Evolutionary conservation across 2,329 filamentous ascomycete species (phyloP).

Genomic region (Aspergillus eucalypticola): DNA sequence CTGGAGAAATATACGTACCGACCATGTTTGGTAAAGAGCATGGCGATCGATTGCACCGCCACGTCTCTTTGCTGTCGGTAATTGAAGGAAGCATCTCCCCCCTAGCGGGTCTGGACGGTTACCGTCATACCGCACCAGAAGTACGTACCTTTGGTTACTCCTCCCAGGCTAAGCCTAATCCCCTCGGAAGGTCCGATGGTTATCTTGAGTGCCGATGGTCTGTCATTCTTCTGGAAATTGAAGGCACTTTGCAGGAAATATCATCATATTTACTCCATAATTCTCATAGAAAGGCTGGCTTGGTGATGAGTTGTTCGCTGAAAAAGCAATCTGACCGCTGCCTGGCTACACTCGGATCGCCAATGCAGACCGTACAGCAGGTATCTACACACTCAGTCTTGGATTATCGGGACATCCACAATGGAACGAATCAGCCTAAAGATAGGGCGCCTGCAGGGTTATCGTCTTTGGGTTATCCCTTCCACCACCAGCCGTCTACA

Average conservation of each 20-base stretch:
- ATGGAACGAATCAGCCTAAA: not conserved
- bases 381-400: not conserved
- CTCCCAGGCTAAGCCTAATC: not conserved
- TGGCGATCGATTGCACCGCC: conserved; percentile 15
- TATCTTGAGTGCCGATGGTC: not conserved
- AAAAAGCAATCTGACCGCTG: not conserved
- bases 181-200: not conserved
- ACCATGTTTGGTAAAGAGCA: not conserved
- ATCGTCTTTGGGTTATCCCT: not conserved
- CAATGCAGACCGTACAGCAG: not conserved
- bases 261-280: not conserved
- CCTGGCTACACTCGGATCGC: not conserved
- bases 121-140: not conserved
- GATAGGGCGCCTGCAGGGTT: not conserved
- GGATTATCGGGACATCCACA: not conserved
- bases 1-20: not conserved
- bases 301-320: not conserved
- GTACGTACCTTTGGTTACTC: not conserved
- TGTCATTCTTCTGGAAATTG: not conserved
- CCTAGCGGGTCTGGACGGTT: not conserved
- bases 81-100: not conserved
- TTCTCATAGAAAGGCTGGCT: not conserved
- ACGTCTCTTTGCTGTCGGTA: conserved; percentile 9
- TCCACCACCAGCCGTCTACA: not conserved
- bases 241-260: not conserved